These are phyloP conservation scores for Kodamaea sagamina DNA, from an alignment of 805 yeast species.

Conservation along the genomic window DNA sequence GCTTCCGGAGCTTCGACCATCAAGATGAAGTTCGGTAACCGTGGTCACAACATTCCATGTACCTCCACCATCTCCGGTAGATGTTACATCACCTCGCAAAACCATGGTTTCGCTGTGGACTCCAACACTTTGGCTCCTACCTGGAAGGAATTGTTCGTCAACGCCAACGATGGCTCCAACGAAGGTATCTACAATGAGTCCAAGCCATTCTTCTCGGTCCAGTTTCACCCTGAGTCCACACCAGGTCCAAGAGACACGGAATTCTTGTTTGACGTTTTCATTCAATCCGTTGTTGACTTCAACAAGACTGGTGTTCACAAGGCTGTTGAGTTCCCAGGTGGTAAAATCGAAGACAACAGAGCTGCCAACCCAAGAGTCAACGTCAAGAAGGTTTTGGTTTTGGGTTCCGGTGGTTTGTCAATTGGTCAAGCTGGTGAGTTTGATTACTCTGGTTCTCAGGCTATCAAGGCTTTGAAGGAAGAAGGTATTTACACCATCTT, in stretches of 20 bases:
- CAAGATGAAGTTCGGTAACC: slow-evolving; percentile 95
- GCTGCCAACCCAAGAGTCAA: slow-evolving; percentile 75
- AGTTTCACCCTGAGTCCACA: slow-evolving; percentile 98
- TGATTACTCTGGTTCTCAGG: slow-evolving; percentile 98
- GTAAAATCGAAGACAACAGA: slow-evolving; percentile 68
- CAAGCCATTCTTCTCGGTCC: slow-evolving; percentile 94
- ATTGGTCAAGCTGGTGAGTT: slow-evolving; percentile 99
- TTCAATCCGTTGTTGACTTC: slow-evolving; percentile 72
- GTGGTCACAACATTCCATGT: slow-evolving; percentile 98
- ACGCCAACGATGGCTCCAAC: slow-evolving; percentile 95
- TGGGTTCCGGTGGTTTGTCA: slow-evolving; percentile 97
- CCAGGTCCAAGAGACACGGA: slow-evolving; percentile 99
- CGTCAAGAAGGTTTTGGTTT: slow-evolving; percentile 87
- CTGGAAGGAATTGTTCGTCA: slow-evolving; percentile 94
- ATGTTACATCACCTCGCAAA: slow-evolving; percentile 98
- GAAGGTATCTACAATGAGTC: slow-evolving; percentile 94
- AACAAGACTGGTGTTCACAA: slow-evolving; percentile 59
- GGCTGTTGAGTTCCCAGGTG: slow-evolving; percentile 91
- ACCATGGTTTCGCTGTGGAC: slow-evolving; percentile 98
- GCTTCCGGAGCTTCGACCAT: slow-evolving; percentile 93
- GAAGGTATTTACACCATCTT: slow-evolving; percentile 95
- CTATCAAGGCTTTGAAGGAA: slow-evolving; percentile 96
- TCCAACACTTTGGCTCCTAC: slow-evolving; percentile 67
- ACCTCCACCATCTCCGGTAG: slow-evolving; percentile 87
- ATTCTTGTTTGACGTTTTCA: slow-evolving; percentile 91